These are phyloP conservation scores for Thalassiosira hispida DNA, from an alignment of 352 stramenopile species.

Conservation along the genomic window DNA sequence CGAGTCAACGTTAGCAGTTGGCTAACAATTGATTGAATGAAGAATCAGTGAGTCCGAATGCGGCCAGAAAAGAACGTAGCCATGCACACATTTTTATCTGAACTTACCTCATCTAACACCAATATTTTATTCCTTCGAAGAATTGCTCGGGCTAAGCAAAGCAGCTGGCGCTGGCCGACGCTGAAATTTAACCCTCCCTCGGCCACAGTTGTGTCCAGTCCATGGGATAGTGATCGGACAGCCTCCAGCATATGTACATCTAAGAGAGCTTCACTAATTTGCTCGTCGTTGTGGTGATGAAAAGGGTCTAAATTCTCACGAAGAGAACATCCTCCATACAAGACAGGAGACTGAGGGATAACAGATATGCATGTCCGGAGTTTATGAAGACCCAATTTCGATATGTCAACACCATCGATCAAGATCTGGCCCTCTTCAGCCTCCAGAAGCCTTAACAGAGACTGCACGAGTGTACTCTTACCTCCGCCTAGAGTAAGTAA, in stretches of 20 bases:
- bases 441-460: slow-evolving; percentile 83
- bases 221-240: slow-evolving; percentile 58
- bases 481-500: too few species aligned
- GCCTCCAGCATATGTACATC: slow-evolving; percentile 52
- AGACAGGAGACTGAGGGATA: slow-evolving; percentile 87
- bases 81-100: slow-evolving; percentile 50
- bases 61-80: too few species aligned
- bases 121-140: slow-evolving; percentile 92
- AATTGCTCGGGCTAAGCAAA: slow-evolving; percentile 94
- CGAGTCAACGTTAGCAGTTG: slow-evolving; percentile 67
- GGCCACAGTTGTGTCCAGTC: slow-evolving; percentile 88
- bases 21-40: too few species aligned
- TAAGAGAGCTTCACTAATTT: slow-evolving; percentile 81
- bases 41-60: too few species aligned
- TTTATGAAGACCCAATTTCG: slow-evolving; percentile 75
- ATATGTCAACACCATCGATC: slow-evolving; percentile 91
- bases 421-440: slow-evolving; percentile 85
- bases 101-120: slow-evolving; percentile 96
- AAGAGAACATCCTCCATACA: slow-evolving; percentile 86
- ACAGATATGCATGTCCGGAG: slow-evolving; percentile 78
- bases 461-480: slow-evolving; percentile 82
- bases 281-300: slow-evolving; percentile 85
- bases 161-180: slow-evolving; percentile 92
- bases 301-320: slow-evolving; percentile 89
- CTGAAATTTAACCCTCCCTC: slow-evolving; percentile 92